A percentile compares a stretch with the other conserved stretches of the same genome.
phyloP scores from a whole-genome alignment of 805 yeast genomes.

The Candida endomychidarum region DNA sequence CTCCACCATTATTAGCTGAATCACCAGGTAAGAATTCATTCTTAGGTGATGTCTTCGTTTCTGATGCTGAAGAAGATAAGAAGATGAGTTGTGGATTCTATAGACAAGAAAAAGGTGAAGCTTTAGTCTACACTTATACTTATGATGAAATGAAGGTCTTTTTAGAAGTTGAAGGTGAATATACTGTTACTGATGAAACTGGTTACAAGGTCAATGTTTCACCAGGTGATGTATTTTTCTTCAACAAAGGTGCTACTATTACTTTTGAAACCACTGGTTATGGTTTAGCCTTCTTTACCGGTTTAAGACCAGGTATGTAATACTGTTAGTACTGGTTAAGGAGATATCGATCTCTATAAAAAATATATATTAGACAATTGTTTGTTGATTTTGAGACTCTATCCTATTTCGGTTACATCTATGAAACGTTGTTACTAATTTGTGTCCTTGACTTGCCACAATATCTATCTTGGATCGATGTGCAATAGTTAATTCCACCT shows the following conservation, averaged over 20 bases:
- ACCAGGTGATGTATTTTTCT: constrained; percentile 69
- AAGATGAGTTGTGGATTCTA: constrained; percentile 68
- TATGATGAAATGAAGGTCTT: constrained; percentile 70
- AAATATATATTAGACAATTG: too few species aligned
- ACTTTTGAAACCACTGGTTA: constrained; percentile 61
- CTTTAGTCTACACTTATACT: constrained; percentile 62
- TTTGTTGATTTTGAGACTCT: too few species aligned
- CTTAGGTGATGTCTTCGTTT: constrained; percentile 63
- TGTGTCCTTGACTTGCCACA: too few species aligned
- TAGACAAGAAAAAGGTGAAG: constrained; percentile 66
- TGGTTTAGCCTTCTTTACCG: constrained; percentile 63
- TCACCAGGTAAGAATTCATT: constrained; percentile 68
- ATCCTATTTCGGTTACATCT: too few species aligned
- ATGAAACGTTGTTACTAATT: too few species aligned
- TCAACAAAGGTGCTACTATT: constrained; percentile 66
- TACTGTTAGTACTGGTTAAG: too few species aligned
- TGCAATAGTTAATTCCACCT: too few species aligned
- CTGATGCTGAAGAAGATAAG: constrained; percentile 59
- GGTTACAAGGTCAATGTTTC: constrained; percentile 56
- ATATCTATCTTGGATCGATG: too few species aligned
- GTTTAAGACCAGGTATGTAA: constrained; percentile 48
- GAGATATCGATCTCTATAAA: too few species aligned
- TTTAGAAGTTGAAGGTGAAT: constrained; percentile 67
- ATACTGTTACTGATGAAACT: constrained; percentile 60
- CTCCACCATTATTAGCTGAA: constrained; percentile 55